These are phyloP conservation scores for Amanita polypyramis DNA, from an alignment of 768 basidiomycete species.

Conservation along the genomic window DNA sequence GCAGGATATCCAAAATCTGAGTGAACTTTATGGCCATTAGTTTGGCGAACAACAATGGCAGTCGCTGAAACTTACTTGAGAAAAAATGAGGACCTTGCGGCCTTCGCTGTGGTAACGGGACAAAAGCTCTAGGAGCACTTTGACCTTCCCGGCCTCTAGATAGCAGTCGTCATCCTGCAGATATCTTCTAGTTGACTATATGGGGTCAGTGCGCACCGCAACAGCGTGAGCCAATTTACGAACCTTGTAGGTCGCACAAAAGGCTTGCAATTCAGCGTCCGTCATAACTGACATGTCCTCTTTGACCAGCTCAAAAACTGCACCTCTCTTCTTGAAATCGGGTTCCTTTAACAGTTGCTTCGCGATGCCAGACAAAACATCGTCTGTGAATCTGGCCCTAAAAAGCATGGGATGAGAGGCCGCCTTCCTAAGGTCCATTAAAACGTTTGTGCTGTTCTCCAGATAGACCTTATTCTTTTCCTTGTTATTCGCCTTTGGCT, in stretches of 20 bases:
- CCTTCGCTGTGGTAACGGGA: slow-evolving; percentile 53
- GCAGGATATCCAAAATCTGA: slow-evolving; percentile 89
- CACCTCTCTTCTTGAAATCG: slow-evolving; percentile 79
- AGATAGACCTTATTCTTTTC: slow-evolving; percentile 57
- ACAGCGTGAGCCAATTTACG: slow-evolving; percentile 10
- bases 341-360: slow-evolving; percentile 83
- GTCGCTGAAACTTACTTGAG: slow-evolving; percentile 50
- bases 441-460: slow-evolving; percentile 84
- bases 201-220: neutral
- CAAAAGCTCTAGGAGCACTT: slow-evolving; percentile 61
- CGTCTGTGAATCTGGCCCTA: slow-evolving; percentile 73
- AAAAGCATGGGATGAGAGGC: slow-evolving; percentile 96
- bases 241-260: slow-evolving; percentile 82
- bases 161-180: slow-evolving; percentile 67
- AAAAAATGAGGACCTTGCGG: slow-evolving; percentile 87
- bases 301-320: slow-evolving; percentile 75
- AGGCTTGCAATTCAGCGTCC: slow-evolving; percentile 87
- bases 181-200: slow-evolving; percentile 62
- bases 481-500: slow-evolving; percentile 30
- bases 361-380: slow-evolving; percentile 61
- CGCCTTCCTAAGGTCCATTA: slow-evolving; percentile 97
- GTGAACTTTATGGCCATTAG: slow-evolving; percentile 55
- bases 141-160: slow-evolving; percentile 82
- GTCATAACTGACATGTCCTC: slow-evolving; percentile 99
- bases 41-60: neutral